Evolutionary conservation across 1,284 basidiomycete species (phyloP).

Genomic region (Cystobasidium slooffiae): DNA sequence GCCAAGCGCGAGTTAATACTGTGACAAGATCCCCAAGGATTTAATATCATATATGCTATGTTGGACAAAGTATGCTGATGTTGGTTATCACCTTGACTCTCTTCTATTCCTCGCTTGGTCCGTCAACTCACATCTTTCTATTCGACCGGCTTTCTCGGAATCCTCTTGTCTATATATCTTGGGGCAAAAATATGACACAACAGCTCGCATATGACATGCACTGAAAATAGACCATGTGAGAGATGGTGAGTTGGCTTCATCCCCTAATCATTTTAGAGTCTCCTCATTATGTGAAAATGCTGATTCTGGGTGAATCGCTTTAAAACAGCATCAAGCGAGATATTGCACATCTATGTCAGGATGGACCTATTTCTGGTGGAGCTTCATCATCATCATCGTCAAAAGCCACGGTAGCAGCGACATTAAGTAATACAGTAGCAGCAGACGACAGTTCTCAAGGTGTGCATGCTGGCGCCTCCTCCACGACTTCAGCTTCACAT

Average conservation of each 20-base stretch:
- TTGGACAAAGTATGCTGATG: too few species aligned
- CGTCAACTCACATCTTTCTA: too few species aligned
- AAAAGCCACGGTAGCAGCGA: neutral
- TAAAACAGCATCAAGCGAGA: slow-evolving; percentile 57
- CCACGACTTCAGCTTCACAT: too few species aligned
- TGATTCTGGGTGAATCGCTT: neutral
- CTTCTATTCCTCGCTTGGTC: too few species aligned
- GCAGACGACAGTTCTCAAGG: slow-evolving; percentile 5
- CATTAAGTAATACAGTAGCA: neutral
- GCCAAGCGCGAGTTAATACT: too few species aligned
- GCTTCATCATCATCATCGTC: neutral
- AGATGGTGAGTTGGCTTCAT: slow-evolving; percentile 35
- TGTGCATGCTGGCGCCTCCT: neutral
- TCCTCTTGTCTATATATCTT: too few species aligned
- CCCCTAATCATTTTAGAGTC: neutral
- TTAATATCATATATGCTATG: too few species aligned
- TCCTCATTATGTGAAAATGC: neutral
- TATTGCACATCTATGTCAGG: slow-evolving; percentile 58
- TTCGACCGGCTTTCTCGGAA: too few species aligned
- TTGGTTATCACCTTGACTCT: too few species aligned
- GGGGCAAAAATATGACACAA: neutral
- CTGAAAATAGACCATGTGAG: slow-evolving; percentile 46
- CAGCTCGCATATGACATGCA: slow-evolving; percentile 45
- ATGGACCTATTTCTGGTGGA: slow-evolving; percentile 39
- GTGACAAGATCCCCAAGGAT: too few species aligned